Evolutionary conservation across 177 flowering plant species (phyloP).

Genomic region (Vitis hybrid): DNA sequence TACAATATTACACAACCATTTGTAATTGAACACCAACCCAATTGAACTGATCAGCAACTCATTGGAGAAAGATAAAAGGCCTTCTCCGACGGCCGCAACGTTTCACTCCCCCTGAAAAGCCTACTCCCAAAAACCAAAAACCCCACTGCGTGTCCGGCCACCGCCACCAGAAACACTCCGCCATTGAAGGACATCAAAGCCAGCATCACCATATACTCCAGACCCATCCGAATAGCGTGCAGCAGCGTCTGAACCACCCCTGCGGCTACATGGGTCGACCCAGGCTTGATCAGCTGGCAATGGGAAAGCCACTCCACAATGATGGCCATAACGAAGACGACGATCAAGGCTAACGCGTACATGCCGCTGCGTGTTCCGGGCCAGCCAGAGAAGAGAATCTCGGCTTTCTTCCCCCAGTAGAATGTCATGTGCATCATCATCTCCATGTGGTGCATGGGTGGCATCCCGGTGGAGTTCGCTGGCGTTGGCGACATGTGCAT

Average conservation of each 20-base stretch:
- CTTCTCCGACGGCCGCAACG: not conserved
- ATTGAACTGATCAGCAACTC: conserved; percentile 21
- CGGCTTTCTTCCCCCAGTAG: conserved; percentile 53
- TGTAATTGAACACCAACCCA: too few relatives aligned
- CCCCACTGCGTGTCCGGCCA: conserved; percentile 46
- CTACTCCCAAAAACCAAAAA: conserved; percentile 40
- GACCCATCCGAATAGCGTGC: conserved; percentile 31
- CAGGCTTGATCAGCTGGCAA: conserved; percentile 19
- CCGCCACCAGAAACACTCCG: conserved; percentile 42
- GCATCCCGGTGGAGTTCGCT: conserved; percentile 3
- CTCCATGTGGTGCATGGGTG: conserved; percentile 7
- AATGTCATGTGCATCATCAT: conserved; percentile 73
- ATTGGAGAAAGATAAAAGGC: conserved; percentile 29
- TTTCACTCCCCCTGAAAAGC: conserved; percentile 16
- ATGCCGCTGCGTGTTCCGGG: conserved; percentile 50
- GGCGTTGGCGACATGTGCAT: conserved; percentile 3
- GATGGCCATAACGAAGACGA: conserved; percentile 34
- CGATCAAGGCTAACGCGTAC: conserved; percentile 40
- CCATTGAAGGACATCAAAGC: conserved; percentile 60
- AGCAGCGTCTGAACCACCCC: conserved; percentile 33
- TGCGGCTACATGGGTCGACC: conserved; percentile 10
- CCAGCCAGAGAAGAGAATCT: conserved; percentile 54
- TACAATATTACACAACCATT: too few relatives aligned
- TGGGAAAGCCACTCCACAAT: conserved; percentile 48
- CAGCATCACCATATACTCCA: conserved; percentile 53